These are phyloP conservation scores for Westerdykella aurantiaca DNA, from an alignment of 2,329 filamentous ascomycete genomes.

Conservation along the genomic window DNA sequence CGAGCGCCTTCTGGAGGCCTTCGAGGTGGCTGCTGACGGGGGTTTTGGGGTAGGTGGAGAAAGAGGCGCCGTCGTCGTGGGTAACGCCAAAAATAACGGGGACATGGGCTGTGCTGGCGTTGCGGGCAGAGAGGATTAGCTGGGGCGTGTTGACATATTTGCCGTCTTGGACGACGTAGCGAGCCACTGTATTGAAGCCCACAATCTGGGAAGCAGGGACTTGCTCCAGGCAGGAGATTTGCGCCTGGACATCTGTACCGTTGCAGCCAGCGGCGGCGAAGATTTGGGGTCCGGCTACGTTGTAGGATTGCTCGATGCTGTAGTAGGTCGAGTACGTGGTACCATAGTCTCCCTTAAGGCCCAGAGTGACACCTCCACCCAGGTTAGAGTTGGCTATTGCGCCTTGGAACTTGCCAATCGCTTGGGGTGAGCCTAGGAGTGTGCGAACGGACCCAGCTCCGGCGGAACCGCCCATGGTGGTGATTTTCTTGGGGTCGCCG, in stretches of 20 bases:
- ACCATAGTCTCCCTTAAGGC: slow-evolving; percentile 52
- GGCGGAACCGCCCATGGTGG: slow-evolving; percentile 45
- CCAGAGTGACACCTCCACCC: slow-evolving; percentile 52
- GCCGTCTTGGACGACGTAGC: slow-evolving; percentile 55
- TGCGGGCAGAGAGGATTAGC: slow-evolving; percentile 42
- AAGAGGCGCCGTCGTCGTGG: slow-evolving; percentile 52
- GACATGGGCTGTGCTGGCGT: slow-evolving; percentile 45
- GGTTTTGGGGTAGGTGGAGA: slow-evolving; percentile 45
- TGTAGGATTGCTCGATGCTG: slow-evolving; percentile 50
- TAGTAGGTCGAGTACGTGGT: slow-evolving; percentile 55
- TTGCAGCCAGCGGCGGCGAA: slow-evolving; percentile 51
- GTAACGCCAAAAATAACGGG: slow-evolving; percentile 53
- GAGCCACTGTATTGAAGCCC: slow-evolving; percentile 39
- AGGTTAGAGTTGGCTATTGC: slow-evolving; percentile 49
- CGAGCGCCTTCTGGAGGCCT: slow-evolving; percentile 43
- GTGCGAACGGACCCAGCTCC: slow-evolving; percentile 54
- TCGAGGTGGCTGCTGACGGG: slow-evolving; percentile 39
- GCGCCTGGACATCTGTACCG: slow-evolving; percentile 39
- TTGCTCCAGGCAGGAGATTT: slow-evolving; percentile 50
- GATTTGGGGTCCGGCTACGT: slow-evolving; percentile 47
- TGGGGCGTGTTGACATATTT: slow-evolving; percentile 49
- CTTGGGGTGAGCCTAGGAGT: slow-evolving; percentile 47
- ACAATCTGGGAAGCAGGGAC: slow-evolving; percentile 42
- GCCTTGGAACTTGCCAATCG: slow-evolving; percentile 45
- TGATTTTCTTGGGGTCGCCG: slow-evolving; percentile 44